Evolutionary conservation across 176 grass and related monocot species (phyloP), one percentile per base, ranked within the genome.

Genomic region (Carex cristatella): DNA sequence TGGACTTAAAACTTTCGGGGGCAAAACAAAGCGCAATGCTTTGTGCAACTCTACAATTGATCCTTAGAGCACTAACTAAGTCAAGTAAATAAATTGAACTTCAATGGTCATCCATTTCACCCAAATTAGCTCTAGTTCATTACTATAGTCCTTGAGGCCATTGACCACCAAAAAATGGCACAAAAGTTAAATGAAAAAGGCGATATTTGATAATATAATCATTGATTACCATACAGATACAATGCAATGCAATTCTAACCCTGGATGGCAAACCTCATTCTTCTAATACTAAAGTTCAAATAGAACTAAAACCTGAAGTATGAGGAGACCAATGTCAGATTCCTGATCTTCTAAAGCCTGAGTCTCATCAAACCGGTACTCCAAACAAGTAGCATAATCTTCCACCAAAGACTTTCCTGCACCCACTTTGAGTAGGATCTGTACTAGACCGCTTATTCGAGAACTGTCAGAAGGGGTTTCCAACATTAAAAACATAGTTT

Each of bases 381-480:
- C 91, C 89, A 98, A 87, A 85, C 91, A 98, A 64, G 91, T 88
- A 48, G 95, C 93, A 89, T 93, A 98, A 94, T 98, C 95, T 81
- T 98, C 95, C 31, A 93, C 88, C 18, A 95, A 82, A 69, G 84
- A 92, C 80, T 98, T 94, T 30, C 89, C 89, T 85, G 86, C 68
- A 86, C 88, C 84, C 58, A 91, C 87, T 94, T 94, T 93, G 74
- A 94, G 61, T 84, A 98, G 78, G 77, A 98, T 86, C 83, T 94
- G 91, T 73, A 94, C 91, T 83, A 98, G 88, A 38, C 93, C 88
- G 87, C 89, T 83, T 82, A 94, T 92, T 88, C 95, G 89, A 84
- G 91, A 93, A 93, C 95, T 98, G 92, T 53, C 59, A 80, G 27
- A 90, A 88, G 33, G 75, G 58, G 11, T 58, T 13, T 18, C 84